Conservation (phyloP, 2,329 filamentous ascomycete species). For the Pseudogymnoascus sp. region DNA sequence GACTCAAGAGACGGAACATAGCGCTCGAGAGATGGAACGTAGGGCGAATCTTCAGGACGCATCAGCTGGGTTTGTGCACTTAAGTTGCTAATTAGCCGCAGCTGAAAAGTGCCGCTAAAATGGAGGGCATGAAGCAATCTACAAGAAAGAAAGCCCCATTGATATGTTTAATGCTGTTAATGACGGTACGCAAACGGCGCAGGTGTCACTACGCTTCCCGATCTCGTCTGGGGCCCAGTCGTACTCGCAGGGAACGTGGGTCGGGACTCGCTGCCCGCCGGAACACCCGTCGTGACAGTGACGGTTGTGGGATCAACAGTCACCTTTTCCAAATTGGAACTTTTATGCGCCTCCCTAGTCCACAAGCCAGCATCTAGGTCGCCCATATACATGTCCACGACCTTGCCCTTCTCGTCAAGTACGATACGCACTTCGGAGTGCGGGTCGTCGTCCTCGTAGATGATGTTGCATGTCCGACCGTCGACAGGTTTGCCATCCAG, state of each 20-base stretch:
- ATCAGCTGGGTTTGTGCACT: no score
- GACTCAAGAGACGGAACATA: no score
- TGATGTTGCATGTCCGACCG: conserved; percentile 11
- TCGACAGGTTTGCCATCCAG: conserved; percentile 11
- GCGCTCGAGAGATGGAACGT: no score
- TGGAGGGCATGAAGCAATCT: no score
- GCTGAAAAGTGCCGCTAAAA: no score
- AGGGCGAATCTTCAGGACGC: no score
- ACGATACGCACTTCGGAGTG: not conserved
- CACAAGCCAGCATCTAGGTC: not conserved
- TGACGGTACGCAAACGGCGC: not conserved
- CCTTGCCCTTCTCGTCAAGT: not conserved
- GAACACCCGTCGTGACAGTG: not conserved
- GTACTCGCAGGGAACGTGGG: not conserved
- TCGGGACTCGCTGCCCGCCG: not conserved
- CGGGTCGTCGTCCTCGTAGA: conserved; percentile 8
- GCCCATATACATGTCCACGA: not conserved
- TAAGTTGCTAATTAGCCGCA: no score
- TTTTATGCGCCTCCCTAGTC: not conserved
- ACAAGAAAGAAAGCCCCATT: not conserved
- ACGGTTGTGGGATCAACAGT: not conserved
- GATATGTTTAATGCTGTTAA: not conserved
- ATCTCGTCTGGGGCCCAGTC: not conserved
- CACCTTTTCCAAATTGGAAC: not conserved
- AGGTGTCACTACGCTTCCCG: not conserved